These are phyloP conservation scores for Panicum virgatum DNA, from an alignment of 202 grass and related monocot genomes.

Conservation along the genomic window DNA sequence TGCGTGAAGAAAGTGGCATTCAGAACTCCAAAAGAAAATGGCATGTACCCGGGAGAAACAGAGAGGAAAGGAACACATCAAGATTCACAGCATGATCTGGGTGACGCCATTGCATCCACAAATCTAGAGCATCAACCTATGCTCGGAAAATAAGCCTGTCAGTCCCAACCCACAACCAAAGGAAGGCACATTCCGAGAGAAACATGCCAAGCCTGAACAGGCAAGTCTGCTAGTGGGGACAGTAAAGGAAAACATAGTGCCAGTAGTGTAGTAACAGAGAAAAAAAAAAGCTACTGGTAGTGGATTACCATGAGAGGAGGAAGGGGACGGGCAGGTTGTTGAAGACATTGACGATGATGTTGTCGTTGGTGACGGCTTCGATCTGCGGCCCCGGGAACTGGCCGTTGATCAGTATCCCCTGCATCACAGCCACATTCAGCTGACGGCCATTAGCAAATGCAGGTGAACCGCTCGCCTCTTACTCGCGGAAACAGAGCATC, in stretches of 20 bases:
- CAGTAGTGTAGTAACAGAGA: background rate
- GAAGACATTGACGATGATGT: constrained; percentile 91
- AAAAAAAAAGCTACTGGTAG: background rate
- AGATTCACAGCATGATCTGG: background rate
- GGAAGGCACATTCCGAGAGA: background rate
- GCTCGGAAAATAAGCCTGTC: background rate
- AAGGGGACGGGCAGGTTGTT: constrained; percentile 81
- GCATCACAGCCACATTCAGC: background rate
- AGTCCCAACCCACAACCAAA: background rate
- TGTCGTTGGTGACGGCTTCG: constrained; percentile 93
- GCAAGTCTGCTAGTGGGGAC: background rate
- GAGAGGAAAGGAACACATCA: background rate
- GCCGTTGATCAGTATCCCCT: constrained; percentile 92
- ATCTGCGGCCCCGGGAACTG: constrained; percentile 96
- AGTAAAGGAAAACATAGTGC: background rate
- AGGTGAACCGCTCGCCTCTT: background rate
- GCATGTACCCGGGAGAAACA: background rate
- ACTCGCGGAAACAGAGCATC: background rate
- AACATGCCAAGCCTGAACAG: background rate
- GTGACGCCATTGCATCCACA: background rate
- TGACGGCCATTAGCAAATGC: background rate
- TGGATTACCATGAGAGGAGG: constrained; percentile 74
- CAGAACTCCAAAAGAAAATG: no score
- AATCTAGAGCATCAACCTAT: background rate
- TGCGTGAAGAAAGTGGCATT: background rate